Base-by-base conservation (phyloP, 441 rosid genomes). In the Adansonia gregorii region DNA sequence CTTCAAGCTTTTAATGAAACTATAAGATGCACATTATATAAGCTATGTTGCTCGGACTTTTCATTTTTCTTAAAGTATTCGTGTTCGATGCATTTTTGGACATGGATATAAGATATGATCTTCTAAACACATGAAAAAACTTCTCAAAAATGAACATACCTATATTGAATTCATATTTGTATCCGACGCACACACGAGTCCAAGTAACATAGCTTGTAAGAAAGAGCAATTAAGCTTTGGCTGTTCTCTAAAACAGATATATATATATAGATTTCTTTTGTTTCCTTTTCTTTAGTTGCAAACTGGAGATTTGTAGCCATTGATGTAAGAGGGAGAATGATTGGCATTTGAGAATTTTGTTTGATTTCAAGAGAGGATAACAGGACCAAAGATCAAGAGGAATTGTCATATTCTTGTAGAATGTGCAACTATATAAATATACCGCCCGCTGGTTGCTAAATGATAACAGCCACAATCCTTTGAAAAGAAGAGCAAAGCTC, bases 301-400 rank as follows among this genome's bases (percentile, higher is more conserved):
- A 1, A 11, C 19, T 6, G 19, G 55, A 48, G 22, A 46, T 39
- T 68, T 12, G 35, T 68, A 46, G 41, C 39, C 72, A 48, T 8
- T 48, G 41, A 6, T 68, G 72, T 10, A 67, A 67, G 72, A 20
- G 8, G 72, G 22, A 68, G 73, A 6, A 14, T 14, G 15, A 48
- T 22, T 12, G 43, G 19, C 58, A 48, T 22, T 48, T 8, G 41
- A 11, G 54, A 67, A 45, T 48, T 71, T 49, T 52, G 63, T 27
- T n/a, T 52, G 4, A 41, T 41, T 68, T 68, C 11, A 48, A 20
- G 39, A 56, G 55, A 12, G 56, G 72, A 68, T 67, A 43, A 68
- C 58, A 48, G 27, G 56, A 48, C 39, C 73, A 48, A 68, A 68
- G 12, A 35, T 19, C n/a, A 61, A 12, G 31, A 67, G 14, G 52